Evolutionary conservation across 2,329 filamentous ascomycete genomes (phyloP), one percentile per base, ranked within the genome.

Genomic region (Paraconiothyrium brasiliense): DNA sequence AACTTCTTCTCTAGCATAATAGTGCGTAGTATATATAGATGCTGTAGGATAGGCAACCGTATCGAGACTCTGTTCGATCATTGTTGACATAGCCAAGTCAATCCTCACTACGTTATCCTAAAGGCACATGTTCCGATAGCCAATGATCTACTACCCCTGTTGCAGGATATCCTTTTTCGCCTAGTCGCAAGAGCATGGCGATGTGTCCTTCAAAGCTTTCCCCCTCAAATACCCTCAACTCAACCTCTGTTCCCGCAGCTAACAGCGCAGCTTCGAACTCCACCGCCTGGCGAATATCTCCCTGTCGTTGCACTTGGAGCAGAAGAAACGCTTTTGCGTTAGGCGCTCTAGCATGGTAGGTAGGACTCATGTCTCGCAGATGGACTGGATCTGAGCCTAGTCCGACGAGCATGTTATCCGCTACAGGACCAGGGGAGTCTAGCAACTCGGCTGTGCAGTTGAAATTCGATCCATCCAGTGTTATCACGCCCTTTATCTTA

Each of bases 151-250:
- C 16, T 4, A 49, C 47, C 13, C 24, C 7, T 32, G 47, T 49
- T 16, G 47, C 47, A 10, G 47, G 24, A 49, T 49, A 49, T 7
- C 4, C 16, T 3, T 14, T 13, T 1, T 49, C 47, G 6, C 47
- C 47, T 7, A 49, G 14, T 13, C 47, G 13, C 14, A 49, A 20
- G 22, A 49, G n/a, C 47, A 49, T 49, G 8, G 47, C 32, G 16
- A 49, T 20, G 16, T 49, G 47, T 14, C 47, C 47, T n/a, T 49
- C 47, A 16, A 49, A 49, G 16, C 5, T n/a, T 10, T 49, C 47
- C 11, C 47, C 47, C 16, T 49, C 47, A 35, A 49, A 32, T 1
- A 49, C 24, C 14, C 32, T n/a, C 47, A 49, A 11, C 13, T 30
- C 47, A 27, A 35, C 47, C 24, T 30, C 4, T 7, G 47, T 49